phyloP scores from a whole-genome alignment of 2,329 filamentous ascomycete species.

The Colletotrichum tabaci region DNA sequence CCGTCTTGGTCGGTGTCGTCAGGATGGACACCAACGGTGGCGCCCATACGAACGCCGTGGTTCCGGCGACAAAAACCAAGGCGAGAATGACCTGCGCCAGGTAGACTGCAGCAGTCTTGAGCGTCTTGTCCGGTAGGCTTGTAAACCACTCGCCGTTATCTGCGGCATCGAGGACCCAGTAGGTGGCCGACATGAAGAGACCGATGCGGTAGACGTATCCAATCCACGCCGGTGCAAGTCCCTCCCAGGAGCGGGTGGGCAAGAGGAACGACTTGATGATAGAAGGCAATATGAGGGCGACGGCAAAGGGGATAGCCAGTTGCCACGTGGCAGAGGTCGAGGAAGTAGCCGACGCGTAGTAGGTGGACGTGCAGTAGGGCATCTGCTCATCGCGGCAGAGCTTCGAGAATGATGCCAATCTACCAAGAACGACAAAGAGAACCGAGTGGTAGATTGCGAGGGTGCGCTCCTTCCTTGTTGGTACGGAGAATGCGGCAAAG shows the following conservation, averaged over 20 bases:
- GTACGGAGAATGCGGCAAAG: slow-evolving; percentile 81
- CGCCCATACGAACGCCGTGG: slow-evolving; percentile 87
- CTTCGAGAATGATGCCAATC: slow-evolving; percentile 87
- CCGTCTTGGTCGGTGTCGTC: slow-evolving; percentile 59
- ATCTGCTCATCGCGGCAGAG: slow-evolving; percentile 98
- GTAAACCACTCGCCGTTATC: slow-evolving; percentile 88
- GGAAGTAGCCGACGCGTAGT: slow-evolving; percentile 91
- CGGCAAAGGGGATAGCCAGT: slow-evolving; percentile 82
- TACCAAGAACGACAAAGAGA: slow-evolving; percentile 83
- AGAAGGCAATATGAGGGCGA: slow-evolving; percentile 79
- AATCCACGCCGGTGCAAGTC: slow-evolving; percentile 88
- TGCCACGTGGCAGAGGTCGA: slow-evolving; percentile 96
- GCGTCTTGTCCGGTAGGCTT: slow-evolving; percentile 66
- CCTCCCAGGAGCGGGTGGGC: slow-evolving; percentile 89
- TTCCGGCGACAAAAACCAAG: slow-evolving; percentile 86
- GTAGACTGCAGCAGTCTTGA: slow-evolving; percentile 83
- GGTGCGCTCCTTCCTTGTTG: slow-evolving; percentile 76
- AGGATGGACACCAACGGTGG: slow-evolving; percentile 86
- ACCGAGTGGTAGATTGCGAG: slow-evolving; percentile 89
- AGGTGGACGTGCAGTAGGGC: slow-evolving; percentile 95
- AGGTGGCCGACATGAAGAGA: slow-evolving; percentile 81
- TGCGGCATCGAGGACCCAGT: slow-evolving; percentile 92
- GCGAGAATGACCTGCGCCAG: slow-evolving; percentile 86
- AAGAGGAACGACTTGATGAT: slow-evolving; percentile 85
- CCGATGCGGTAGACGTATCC: slow-evolving; percentile 83